Percentiles rank a stretch among this genome's conserved stretches.
Conservation (phyloP, 345 rosid species). For the Anacardium occidentale region DNA sequence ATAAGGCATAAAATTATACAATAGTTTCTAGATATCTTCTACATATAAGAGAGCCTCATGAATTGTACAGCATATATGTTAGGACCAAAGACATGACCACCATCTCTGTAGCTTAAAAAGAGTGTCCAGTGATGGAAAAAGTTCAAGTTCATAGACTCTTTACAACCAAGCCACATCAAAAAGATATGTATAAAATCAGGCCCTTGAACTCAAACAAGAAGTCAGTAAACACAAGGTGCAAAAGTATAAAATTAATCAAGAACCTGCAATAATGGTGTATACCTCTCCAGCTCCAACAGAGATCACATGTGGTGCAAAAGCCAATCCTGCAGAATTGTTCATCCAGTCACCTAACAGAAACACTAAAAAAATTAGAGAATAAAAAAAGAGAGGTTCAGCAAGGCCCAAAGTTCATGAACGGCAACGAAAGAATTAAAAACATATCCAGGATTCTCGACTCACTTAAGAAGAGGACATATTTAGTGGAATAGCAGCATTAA, state of each 20-base stretch:
- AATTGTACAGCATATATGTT: neutral
- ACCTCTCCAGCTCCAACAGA: constrained; percentile 83
- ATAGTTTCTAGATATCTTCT: neutral
- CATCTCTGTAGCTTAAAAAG: no score
- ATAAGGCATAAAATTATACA: neutral
- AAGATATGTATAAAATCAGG: neutral
- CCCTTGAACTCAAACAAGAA: neutral
- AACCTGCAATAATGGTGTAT: constrained; percentile 16
- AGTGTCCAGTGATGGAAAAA: no score
- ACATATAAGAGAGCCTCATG: neutral
- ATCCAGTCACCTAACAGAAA: constrained; percentile 93
- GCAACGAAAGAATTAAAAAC: neutral
- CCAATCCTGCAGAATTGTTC: constrained; percentile 91
- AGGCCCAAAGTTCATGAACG: neutral
- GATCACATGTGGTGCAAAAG: constrained; percentile 94
- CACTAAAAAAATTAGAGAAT: constrained; percentile 10
- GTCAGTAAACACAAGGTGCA: constrained; percentile 3
- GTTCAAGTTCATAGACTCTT: no score
- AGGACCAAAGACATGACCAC: neutral
- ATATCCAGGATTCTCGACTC: neutral
- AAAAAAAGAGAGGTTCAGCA: neutral
- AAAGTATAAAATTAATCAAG: neutral
- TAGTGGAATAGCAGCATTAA: neutral
- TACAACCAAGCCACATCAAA: neutral
- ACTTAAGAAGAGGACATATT: neutral